Percentiles rank a stretch among this genome's conserved stretches.
phyloP scores from a whole-genome alignment of 2,329 filamentous ascomycete species.

The Fusarium piperis region DNA sequence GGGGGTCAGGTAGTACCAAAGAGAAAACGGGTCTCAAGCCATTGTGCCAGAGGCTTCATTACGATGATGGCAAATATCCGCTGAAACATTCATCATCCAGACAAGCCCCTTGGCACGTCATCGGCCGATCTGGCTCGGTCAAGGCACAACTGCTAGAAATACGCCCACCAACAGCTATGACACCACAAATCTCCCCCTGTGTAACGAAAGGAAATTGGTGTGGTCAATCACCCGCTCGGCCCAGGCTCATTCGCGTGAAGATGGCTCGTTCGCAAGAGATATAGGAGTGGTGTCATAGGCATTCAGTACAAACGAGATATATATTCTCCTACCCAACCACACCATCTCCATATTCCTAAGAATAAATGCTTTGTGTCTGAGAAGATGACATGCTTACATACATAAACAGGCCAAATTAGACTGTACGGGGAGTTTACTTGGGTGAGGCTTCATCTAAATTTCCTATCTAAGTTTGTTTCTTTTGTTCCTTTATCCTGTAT shows the following conservation, averaged over 20 bases:
- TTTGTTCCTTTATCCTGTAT: background rate
- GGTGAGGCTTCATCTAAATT: background rate
- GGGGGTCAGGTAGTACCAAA: too few relatives aligned
- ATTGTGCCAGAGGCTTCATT: too few relatives aligned
- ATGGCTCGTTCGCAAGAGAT: background rate
- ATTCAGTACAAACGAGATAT: background rate
- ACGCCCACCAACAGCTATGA: too few relatives aligned
- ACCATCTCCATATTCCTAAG: background rate
- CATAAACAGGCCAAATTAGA: background rate
- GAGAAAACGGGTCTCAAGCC: too few relatives aligned
- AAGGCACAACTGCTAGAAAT: background rate
- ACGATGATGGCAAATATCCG: too few relatives aligned
- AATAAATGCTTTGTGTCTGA: background rate
- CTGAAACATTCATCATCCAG: too few relatives aligned
- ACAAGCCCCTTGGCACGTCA: too few relatives aligned
- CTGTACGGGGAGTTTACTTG: background rate
- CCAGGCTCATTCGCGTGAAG: background rate
- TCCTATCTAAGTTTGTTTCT: background rate
- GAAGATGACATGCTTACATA: background rate
- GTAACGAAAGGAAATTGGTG: background rate
- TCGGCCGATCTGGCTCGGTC: too few relatives aligned
- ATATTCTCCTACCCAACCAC: background rate
- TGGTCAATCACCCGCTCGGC: background rate
- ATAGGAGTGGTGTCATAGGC: background rate
- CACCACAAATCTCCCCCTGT: background rate